Conservation (phyloP, 2,329 filamentous ascomycete species). For the Chaetomium sp. region DNA sequence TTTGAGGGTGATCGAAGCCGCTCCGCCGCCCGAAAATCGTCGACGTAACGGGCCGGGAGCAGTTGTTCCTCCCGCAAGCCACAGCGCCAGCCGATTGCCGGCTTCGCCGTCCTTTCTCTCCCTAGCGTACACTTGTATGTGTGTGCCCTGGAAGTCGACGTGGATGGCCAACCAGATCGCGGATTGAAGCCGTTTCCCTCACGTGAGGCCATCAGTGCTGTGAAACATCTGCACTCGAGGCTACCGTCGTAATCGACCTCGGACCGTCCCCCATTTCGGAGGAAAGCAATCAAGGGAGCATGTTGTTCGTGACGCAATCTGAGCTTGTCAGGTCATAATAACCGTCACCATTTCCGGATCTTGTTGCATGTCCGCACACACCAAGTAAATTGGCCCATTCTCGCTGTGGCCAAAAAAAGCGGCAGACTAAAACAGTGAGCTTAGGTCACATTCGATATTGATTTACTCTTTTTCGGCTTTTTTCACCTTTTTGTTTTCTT, state of each 20-base stretch:
- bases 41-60: background rate
- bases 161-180: no score
- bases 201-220: background rate
- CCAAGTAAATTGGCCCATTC: background rate
- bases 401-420: no score
- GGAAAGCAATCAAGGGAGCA: background rate
- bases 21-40: background rate
- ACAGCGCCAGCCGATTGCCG: background rate
- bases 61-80: background rate
- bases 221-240: background rate
- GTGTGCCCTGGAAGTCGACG: no score
- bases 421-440: no score
- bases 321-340: background rate
- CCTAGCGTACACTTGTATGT: background rate
- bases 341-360: background rate
- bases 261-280: no score
- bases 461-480: no score
- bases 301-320: background rate
- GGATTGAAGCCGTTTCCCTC: background rate
- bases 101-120: background rate
- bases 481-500: no score
- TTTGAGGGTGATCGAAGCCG: background rate
- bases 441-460: no score
- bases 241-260: background rate
- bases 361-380: background rate